Percentiles rank a stretch among this genome's conserved stretches.
These are phyloP conservation scores for Globisporangium parvum DNA, from an alignment of 352 stramenopile genomes.

Conservation along the genomic window DNA sequence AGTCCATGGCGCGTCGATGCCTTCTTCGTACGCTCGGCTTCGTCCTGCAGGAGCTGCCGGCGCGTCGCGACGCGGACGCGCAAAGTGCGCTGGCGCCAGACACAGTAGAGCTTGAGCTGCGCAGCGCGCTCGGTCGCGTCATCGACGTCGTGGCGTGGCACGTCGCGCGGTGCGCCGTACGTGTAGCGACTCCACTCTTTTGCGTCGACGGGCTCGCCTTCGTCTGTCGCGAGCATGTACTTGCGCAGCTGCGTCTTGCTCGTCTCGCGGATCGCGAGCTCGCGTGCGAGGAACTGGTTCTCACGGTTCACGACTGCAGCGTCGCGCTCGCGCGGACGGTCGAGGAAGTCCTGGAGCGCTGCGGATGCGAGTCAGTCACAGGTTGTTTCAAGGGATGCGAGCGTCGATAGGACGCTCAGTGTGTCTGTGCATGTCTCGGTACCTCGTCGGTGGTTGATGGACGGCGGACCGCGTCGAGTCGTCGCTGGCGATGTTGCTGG, in stretches of 20 bases:
- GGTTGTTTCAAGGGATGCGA: neutral
- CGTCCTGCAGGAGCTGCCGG: conserved; percentile 17
- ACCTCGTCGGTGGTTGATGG: conserved; percentile 53
- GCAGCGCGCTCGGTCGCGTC: conserved; percentile 37
- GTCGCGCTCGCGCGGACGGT: conserved; percentile 33
- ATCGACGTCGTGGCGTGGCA: conserved; percentile 43
- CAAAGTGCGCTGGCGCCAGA: conserved; percentile 37
- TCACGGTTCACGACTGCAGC: conserved; percentile 32
- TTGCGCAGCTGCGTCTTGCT: conserved; percentile 52
- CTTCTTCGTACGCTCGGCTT: neutral
- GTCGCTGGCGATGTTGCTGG: neutral
- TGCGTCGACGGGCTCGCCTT: conserved; percentile 41
- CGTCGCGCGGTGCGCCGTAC: conserved; percentile 32
- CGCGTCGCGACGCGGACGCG: conserved; percentile 29
- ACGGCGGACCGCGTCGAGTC: conserved; percentile 28
- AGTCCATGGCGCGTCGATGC: neutral
- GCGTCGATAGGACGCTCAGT: too few species aligned
- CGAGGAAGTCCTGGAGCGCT: conserved; percentile 45
- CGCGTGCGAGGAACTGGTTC: conserved; percentile 50
- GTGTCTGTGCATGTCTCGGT: too few species aligned
- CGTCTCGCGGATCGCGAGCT: conserved; percentile 47
- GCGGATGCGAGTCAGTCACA: neutral
- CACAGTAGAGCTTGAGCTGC: conserved; percentile 52
- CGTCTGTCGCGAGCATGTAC: conserved; percentile 68
- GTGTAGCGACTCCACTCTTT: conserved; percentile 63